These are phyloP conservation scores for Brassica rapa DNA, from an alignment of 345 rosid genomes.

Conservation along the genomic window DNA sequence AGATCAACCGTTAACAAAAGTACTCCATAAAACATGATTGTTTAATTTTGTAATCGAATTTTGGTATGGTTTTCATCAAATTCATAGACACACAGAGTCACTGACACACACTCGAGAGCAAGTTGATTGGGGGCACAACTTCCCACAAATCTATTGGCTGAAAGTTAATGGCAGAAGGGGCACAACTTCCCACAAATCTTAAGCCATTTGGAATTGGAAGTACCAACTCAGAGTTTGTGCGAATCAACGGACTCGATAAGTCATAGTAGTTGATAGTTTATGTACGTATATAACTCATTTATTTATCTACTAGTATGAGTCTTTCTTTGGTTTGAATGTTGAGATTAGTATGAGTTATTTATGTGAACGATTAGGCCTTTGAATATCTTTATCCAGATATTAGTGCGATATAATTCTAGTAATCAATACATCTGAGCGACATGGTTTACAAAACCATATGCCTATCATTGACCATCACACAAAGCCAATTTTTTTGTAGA, in stretches of 20 bases:
- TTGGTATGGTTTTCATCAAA: background rate
- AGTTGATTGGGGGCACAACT: slow-evolving; percentile 23
- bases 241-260: no score
- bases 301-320: background rate
- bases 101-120: slow-evolving; percentile 3
- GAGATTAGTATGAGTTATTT: background rate
- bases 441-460: background rate
- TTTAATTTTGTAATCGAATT: background rate
- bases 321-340: background rate
- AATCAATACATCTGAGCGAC: background rate
- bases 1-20: background rate
- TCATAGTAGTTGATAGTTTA: no score
- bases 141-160: background rate
- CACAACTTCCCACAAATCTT: slow-evolving; percentile 7
- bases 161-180: slow-evolving; percentile 4
- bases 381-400: background rate
- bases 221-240: background rate
- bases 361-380: background rate
- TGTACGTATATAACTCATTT: no score
- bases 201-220: slow-evolving; percentile 9
- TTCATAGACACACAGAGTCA: background rate
- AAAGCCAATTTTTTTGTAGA: background rate
- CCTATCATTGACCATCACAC: background rate
- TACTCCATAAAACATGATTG: background rate
- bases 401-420: background rate